Percentiles rank a stretch among this genome's conserved stretches.
Evolutionary conservation across 345 rosid species (phyloP).

Genomic region (Microthlaspi erraticum): DNA sequence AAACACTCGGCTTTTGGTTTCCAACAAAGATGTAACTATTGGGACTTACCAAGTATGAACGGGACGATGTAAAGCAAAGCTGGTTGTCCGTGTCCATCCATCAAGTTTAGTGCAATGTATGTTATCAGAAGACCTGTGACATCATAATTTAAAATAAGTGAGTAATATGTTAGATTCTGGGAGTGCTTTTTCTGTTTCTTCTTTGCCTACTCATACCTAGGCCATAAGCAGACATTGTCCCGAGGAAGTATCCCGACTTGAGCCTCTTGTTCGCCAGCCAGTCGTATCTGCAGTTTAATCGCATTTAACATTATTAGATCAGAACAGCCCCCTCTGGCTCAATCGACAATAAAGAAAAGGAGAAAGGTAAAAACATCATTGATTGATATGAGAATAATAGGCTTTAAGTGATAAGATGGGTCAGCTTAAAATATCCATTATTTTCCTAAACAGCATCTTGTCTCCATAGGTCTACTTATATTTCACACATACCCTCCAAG

Average conservation of each 20-base stretch:
- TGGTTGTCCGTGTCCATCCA: conserved; percentile 99
- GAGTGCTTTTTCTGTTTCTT: background rate
- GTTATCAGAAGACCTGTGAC: conserved; percentile 80
- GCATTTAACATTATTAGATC: background rate
- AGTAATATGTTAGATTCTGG: background rate
- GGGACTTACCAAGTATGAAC: conserved; percentile 81
- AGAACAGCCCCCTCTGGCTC: conserved; percentile 2
- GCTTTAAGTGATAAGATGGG: no score
- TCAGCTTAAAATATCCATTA: background rate
- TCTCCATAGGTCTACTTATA: conserved; percentile 5
- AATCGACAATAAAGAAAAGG: background rate
- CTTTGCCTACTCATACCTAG: conserved; percentile 48
- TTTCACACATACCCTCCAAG: background rate
- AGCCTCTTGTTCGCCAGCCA: conserved; percentile 83
- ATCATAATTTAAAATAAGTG: background rate
- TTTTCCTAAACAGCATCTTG: background rate
- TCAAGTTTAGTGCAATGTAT: conserved; percentile 88
- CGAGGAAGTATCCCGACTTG: conserved; percentile 77
- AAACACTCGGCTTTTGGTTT: conserved; percentile 2
- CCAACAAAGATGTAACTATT: background rate
- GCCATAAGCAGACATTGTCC: conserved; percentile 97
- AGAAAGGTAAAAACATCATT: no score
- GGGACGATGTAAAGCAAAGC: conserved; percentile 97
- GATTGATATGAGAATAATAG: background rate
- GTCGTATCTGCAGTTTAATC: conserved; percentile 68